These are phyloP conservation scores for Zymoseptoria passerinii DNA, from an alignment of 2,329 filamentous ascomycete species.

Conservation along the genomic window DNA sequence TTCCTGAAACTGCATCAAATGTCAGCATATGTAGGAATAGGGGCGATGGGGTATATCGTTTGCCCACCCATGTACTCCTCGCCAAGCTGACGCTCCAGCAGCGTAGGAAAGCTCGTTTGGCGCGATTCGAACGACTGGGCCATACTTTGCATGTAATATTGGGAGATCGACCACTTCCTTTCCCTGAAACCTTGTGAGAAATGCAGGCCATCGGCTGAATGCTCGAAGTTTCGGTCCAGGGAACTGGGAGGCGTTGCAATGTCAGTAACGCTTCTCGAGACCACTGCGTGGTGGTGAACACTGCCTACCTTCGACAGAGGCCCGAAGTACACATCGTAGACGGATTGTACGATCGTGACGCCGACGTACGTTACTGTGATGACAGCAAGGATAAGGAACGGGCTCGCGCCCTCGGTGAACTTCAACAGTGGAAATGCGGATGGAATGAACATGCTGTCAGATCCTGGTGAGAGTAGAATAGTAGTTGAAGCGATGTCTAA, in stretches of 20 bases:
- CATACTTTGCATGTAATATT: slow-evolving; percentile 31
- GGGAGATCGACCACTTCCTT: slow-evolving; percentile 9
- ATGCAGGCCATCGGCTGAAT: slow-evolving; percentile 15
- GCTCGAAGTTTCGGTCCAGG: slow-evolving; percentile 33
- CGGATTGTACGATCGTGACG: background rate
- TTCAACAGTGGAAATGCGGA: background rate
- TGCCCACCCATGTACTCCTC: slow-evolving; percentile 20
- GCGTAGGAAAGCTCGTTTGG: slow-evolving; percentile 34
- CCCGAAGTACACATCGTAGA: slow-evolving; percentile 38
- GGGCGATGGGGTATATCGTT: too few relatives aligned
- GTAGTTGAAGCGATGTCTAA: background rate
- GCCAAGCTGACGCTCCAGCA: slow-evolving; percentile 16
- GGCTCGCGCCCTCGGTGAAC: background rate
- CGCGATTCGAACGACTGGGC: slow-evolving; percentile 32
- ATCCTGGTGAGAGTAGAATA: background rate
- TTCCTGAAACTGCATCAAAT: background rate
- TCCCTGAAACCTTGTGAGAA: slow-evolving; percentile 13
- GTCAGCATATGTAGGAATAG: background rate
- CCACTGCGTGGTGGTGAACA: background rate
- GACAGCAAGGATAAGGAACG: background rate
- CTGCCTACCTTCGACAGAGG: slow-evolving; percentile 24
- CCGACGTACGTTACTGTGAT: background rate
- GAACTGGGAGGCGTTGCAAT: slow-evolving; percentile 23
- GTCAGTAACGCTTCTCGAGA: background rate
- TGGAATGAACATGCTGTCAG: background rate